Conservation (phyloP, 2,329 filamentous ascomycete species). For the Lachnellula cervina region DNA sequence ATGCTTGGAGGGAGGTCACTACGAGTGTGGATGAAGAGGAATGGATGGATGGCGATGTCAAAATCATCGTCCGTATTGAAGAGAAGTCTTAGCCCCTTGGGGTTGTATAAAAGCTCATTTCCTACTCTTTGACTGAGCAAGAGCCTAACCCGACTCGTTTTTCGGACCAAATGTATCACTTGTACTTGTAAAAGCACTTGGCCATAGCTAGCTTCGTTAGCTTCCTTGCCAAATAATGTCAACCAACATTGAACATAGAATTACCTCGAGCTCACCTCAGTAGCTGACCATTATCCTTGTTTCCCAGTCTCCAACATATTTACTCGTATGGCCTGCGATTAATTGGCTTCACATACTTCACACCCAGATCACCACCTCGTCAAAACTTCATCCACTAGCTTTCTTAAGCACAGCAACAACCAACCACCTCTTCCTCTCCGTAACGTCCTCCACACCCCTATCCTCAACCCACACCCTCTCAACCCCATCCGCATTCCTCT, state of each 20-base stretch:
- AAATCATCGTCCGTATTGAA: conserved; percentile 21
- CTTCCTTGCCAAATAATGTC: not conserved
- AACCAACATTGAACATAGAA: not conserved
- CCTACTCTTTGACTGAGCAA: not conserved
- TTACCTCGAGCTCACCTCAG: not conserved
- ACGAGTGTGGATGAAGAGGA: conserved; percentile 18
- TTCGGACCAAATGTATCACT: not conserved
- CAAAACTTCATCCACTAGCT: not conserved
- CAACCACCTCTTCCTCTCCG: conserved; percentile 66
- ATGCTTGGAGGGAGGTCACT: conserved; percentile 21
- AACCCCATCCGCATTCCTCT: conserved; percentile 61
- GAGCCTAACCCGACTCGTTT: not conserved
- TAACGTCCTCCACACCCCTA: conserved; percentile 56
- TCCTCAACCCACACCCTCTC: conserved; percentile 58
- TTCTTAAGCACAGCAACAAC: conserved; percentile 50
- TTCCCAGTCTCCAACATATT: not conserved
- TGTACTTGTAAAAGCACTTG: not conserved
- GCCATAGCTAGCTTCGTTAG: not conserved
- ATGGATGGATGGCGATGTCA: conserved; percentile 31
- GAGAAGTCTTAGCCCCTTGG: conserved; percentile 3
- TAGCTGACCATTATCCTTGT: too few relatives aligned
- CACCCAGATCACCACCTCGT: not conserved
- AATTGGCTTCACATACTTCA: not conserved
- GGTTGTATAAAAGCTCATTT: not conserved
- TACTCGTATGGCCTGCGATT: not conserved